phyloP scores from a whole-genome alignment of 352 stramenopile species.

The Globisporangium spinosum region DNA sequence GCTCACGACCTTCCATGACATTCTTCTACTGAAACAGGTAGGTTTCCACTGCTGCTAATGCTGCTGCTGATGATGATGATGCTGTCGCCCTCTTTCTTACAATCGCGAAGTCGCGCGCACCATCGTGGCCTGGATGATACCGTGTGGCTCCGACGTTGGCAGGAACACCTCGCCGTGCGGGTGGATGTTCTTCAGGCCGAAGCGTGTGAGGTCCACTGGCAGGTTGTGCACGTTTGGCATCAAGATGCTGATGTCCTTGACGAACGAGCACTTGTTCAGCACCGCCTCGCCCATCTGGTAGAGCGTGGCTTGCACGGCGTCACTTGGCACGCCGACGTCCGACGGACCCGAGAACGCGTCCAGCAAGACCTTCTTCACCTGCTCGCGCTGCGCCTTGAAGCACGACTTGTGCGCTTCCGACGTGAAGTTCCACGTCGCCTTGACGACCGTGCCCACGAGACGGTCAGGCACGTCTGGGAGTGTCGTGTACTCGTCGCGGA shows the following conservation, averaged over 20 bases:
- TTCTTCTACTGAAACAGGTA: neutral
- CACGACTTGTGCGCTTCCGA: constrained; percentile 29
- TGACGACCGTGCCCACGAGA: constrained; percentile 73
- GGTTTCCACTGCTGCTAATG: neutral
- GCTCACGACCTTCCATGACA: neutral
- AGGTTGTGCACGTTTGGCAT: constrained; percentile 90
- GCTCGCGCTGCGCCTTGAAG: constrained; percentile 39
- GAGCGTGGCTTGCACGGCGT: constrained; percentile 80
- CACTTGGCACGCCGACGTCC: constrained; percentile 69
- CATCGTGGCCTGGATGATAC: constrained; percentile 85
- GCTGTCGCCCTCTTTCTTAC: constrained; percentile 22
- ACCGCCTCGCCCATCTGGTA: constrained; percentile 87
- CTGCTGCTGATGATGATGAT: too few relatives aligned
- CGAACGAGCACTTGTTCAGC: constrained; percentile 54
- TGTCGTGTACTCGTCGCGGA: constrained; percentile 78
- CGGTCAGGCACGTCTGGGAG: constrained; percentile 73
- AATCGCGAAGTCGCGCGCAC: constrained; percentile 55
- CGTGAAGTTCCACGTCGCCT: constrained; percentile 74
- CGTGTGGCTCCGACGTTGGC: constrained; percentile 82
- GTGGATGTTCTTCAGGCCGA: constrained; percentile 84
- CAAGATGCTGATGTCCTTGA: constrained; percentile 73
- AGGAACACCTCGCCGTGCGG: constrained; percentile 87
- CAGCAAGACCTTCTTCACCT: constrained; percentile 67
- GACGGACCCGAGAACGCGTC: constrained; percentile 76
- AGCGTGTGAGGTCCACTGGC: constrained; percentile 78